Evolutionary conservation across 257 asterid species (phyloP).

Genomic region (Petunia axillaris): DNA sequence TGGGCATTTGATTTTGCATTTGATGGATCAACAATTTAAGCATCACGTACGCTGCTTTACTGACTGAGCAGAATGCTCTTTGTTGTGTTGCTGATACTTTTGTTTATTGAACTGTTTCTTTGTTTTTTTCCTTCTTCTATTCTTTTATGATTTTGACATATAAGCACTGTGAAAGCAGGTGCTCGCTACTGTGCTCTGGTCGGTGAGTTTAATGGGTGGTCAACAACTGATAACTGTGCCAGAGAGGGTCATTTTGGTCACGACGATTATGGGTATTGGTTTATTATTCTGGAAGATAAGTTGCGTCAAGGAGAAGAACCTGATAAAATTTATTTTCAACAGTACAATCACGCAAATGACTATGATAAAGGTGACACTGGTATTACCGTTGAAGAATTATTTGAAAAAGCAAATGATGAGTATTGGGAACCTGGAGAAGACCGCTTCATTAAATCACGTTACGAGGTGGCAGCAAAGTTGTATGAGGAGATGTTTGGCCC

Average conservation of each 20-base stretch:
- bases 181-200: constrained; percentile 94
- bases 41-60: neutral
- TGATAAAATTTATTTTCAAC: constrained; percentile 84
- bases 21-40: neutral
- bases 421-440: constrained; percentile 99
- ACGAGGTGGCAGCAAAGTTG: constrained; percentile 76
- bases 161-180: constrained; percentile 56
- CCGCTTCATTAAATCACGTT: constrained; percentile 68
- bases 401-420: constrained; percentile 79
- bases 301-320: constrained; percentile 87
- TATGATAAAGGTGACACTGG: constrained; percentile 94
- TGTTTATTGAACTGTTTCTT: neutral
- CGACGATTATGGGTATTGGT: constrained; percentile 98
- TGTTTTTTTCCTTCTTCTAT: neutral
- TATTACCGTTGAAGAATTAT: constrained; percentile 68
- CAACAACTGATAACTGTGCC: constrained; percentile 89
- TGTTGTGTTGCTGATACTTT: neutral
- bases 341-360: constrained; percentile 81
- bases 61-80: neutral
- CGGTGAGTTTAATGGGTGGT: constrained; percentile 92
- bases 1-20: neutral
- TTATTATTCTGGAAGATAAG: constrained; percentile 87
- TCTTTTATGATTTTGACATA: constrained; percentile 27
- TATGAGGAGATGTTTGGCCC: constrained; percentile 98
- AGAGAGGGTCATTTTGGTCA: constrained; percentile 91